These are phyloP conservation scores for Aegilops tauschii DNA, from an alignment of 176 grass and related monocot genomes.

Conservation along the genomic window DNA sequence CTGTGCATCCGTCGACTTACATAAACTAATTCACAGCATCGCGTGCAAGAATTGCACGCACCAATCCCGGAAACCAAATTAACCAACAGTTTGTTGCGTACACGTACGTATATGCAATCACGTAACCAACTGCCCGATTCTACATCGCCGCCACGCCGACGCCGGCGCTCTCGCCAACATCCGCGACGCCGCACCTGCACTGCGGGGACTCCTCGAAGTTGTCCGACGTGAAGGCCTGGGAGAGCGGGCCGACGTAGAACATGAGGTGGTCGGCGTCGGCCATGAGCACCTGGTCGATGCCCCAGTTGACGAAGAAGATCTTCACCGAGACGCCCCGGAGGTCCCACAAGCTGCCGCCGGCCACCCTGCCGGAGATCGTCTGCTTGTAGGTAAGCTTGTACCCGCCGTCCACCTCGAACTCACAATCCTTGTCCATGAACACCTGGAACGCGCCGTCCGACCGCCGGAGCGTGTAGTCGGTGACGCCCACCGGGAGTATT, in stretches of 20 bases:
- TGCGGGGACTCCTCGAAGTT: constrained; percentile 45
- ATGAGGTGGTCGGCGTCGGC: constrained; percentile 30
- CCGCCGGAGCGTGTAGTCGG: constrained; percentile 31
- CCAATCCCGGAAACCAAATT: background rate
- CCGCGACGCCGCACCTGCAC: constrained; percentile 14
- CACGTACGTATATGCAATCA: background rate
- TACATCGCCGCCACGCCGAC: constrained; percentile 20
- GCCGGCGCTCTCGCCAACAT: background rate
- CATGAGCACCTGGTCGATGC: constrained; percentile 45
- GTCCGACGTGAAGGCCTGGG: constrained; percentile 41
- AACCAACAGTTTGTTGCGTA: too few species aligned
- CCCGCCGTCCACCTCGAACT: constrained; percentile 46
- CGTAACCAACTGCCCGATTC: background rate
- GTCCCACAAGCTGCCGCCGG: constrained; percentile 27
- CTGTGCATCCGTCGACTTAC: background rate
- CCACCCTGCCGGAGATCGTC: constrained; percentile 41
- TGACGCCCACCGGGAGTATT: constrained; percentile 60
- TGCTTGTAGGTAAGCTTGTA: constrained; percentile 49
- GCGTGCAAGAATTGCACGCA: background rate
- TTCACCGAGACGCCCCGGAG: constrained; percentile 48
- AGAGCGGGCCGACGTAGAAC: constrained; percentile 61
- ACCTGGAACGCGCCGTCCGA: constrained; percentile 57
- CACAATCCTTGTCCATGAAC: constrained; percentile 37
- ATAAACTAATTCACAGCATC: background rate
- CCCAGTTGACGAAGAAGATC: constrained; percentile 45